These are phyloP conservation scores for Lyophyllum semitale DNA, from an alignment of 768 basidiomycete genomes.

Conservation along the genomic window DNA sequence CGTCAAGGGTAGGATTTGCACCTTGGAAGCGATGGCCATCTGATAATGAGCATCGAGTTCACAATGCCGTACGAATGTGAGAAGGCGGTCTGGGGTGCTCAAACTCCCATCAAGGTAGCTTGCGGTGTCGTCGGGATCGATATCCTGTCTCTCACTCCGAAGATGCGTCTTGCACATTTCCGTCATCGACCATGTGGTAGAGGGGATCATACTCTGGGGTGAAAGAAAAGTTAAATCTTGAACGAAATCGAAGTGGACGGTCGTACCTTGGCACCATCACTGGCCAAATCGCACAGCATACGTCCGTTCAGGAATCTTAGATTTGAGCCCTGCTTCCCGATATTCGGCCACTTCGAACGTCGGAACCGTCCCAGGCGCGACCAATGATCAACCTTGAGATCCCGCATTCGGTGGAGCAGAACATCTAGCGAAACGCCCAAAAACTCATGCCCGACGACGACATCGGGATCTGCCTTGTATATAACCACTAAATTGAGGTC, in stretches of 20 bases:
- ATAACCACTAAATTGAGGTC: constrained; percentile 54
- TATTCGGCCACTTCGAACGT: constrained; percentile 77
- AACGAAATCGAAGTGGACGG: neutral
- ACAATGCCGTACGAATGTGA: constrained; percentile 91
- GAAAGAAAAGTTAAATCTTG: neutral
- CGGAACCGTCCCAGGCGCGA: constrained; percentile 91
- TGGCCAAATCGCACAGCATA: constrained; percentile 88
- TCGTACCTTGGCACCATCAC: constrained; percentile 89
- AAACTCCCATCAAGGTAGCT: constrained; percentile 86
- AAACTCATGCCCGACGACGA: constrained; percentile 95
- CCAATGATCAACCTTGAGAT: constrained; percentile 91
- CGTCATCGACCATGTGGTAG: constrained; percentile 96
- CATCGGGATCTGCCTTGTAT: constrained; percentile 88
- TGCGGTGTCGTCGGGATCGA: constrained; percentile 94
- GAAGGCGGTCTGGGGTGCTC: constrained; percentile 70
- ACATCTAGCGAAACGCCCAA: constrained; percentile 88
- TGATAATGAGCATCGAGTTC: constrained; percentile 96
- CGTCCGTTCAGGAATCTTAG: constrained; percentile 82
- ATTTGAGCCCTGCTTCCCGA: constrained; percentile 84
- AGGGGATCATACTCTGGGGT: constrained; percentile 88
- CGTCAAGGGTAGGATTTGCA: constrained; percentile 91
- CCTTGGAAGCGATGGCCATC: constrained; percentile 94
- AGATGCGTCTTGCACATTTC: constrained; percentile 96
- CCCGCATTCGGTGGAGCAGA: constrained; percentile 86
- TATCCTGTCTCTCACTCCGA: constrained; percentile 84